A percentile compares a stretch with the other conserved stretches of the same genome.
phyloP scores from a whole-genome alignment of 2,329 filamentous ascomycete genomes.

The Beauveria pseudobassiana region DNA sequence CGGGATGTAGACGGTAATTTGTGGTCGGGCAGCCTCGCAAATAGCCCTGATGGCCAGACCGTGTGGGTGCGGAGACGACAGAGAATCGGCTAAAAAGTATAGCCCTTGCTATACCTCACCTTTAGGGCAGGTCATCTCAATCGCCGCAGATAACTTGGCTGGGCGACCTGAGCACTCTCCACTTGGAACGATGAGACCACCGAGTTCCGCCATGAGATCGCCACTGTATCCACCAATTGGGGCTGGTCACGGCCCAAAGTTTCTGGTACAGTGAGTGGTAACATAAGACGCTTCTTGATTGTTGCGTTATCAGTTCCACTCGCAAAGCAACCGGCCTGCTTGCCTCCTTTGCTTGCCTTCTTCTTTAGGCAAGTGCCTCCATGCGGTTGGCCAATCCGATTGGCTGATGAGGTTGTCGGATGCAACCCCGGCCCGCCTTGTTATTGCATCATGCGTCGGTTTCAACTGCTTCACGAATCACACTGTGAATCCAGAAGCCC shows the following conservation, averaged over 20 bases:
- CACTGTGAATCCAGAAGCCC: background rate
- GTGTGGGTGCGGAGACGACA: slow-evolving; percentile 12
- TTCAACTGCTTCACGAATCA: background rate
- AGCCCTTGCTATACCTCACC: too few relatives aligned
- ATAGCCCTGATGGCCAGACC: background rate
- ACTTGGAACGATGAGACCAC: background rate
- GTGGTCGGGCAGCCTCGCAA: background rate
- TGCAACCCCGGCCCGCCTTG: background rate
- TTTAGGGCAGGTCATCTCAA: background rate
- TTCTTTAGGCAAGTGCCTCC: slow-evolving; percentile 7
- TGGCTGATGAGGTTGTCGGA: background rate
- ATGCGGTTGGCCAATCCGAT: background rate
- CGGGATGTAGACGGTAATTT: slow-evolving; percentile 22
- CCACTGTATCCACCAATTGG: background rate
- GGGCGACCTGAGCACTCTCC: background rate
- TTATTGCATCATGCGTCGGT: background rate
- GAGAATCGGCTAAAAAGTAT: slow-evolving; percentile 8
- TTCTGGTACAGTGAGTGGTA: background rate
- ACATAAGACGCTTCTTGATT: background rate
- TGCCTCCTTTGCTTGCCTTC: background rate
- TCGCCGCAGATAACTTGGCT: background rate
- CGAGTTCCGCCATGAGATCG: slow-evolving; percentile 1
- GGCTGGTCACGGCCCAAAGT: too few relatives aligned
- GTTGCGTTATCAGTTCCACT: background rate
- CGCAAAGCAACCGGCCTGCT: background rate